Base-by-base conservation (phyloP, 306 rosid genomes). In the Fragaria nilgerrensis region DNA sequence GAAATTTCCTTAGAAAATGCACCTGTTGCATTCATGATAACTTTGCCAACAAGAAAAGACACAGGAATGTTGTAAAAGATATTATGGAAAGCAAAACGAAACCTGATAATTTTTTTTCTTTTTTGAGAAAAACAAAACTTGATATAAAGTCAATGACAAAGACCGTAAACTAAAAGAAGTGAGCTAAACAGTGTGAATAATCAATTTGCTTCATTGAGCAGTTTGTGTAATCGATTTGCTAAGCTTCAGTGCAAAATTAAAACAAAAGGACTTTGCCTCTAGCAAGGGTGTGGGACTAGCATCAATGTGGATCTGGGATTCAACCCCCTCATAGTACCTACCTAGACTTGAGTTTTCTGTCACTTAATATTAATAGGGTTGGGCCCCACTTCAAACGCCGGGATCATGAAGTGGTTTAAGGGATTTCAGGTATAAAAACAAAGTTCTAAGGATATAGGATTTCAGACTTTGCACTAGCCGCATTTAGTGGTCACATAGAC, bases 1-100 rank as follows among this genome's bases (percentile, higher is more conserved):
- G 19, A 13, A 56, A 73, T 68, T 6, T 67, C 32, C 66, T 79
- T 53, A 75, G 56, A 70, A 75, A 72, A 49, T 48, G 53, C 71
- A 45, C 39, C 22, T 7, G 17, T 3, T 49, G 27, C 53, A 17
- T 37, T 61, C 34, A 16, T 25, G 17, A 50, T 11, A 41, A 65
- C 66, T 45, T 79, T 11, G 64, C 5, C 20, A 52, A 58, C 16
- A 23, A 22, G n/a, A 36, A 71, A 22, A 10, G 15, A 34, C 37
- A 14, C 5, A 56, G 1, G 27, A 62, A 20, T 48, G 17, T 2
- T 72, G 15, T 16, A 48, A 36, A 69, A 11, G 29, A 9, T 41
- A 43, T 47, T 43, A 69, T 32, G 78, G 19, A 58, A 69, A 55
- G 45, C 52, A 39, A 39, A 29, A 37, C 1, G 43, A 37, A 37